These are phyloP conservation scores for Marasmius tenuissimus DNA, from an alignment of 1,284 basidiomycete species.

Conservation along the genomic window DNA sequence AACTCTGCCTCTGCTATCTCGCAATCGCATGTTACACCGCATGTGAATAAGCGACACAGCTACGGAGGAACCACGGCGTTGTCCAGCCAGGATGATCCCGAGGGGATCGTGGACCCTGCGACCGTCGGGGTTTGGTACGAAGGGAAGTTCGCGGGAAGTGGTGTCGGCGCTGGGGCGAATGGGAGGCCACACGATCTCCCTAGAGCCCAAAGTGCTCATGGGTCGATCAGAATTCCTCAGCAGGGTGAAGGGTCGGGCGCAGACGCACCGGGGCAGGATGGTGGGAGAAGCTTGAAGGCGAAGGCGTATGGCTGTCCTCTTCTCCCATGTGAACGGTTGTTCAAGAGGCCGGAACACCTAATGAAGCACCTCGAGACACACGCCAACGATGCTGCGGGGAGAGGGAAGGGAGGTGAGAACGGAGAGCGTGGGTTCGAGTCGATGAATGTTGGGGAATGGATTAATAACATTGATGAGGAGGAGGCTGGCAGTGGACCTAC, in stretches of 20 bases:
- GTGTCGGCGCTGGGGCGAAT: background rate
- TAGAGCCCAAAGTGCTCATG: background rate
- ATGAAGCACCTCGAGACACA: constrained; percentile 88
- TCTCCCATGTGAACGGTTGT: constrained; percentile 77
- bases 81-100: background rate
- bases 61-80: constrained; percentile 1
- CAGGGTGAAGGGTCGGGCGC: background rate
- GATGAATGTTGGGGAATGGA: constrained; percentile 16
- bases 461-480: constrained; percentile 16
- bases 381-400: constrained; percentile 28
- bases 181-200: background rate
- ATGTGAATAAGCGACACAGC: constrained; percentile 10
- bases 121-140: constrained; percentile 11
- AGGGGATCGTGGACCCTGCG: constrained; percentile 1
- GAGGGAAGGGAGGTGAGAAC: constrained; percentile 25
- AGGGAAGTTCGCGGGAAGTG: constrained; percentile 10
- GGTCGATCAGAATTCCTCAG: background rate
- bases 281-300: constrained; percentile 15
- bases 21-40: constrained; percentile 4
- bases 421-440: background rate
- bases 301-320: constrained; percentile 72
- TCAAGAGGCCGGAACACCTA: constrained; percentile 89
- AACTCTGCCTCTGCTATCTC: constrained; percentile 11
- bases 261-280: background rate
- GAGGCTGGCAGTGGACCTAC: constrained; percentile 5